Conservation (phyloP, 2,329 filamentous ascomycete genomes). For the Aspergillus pseudoglaucus region DNA sequence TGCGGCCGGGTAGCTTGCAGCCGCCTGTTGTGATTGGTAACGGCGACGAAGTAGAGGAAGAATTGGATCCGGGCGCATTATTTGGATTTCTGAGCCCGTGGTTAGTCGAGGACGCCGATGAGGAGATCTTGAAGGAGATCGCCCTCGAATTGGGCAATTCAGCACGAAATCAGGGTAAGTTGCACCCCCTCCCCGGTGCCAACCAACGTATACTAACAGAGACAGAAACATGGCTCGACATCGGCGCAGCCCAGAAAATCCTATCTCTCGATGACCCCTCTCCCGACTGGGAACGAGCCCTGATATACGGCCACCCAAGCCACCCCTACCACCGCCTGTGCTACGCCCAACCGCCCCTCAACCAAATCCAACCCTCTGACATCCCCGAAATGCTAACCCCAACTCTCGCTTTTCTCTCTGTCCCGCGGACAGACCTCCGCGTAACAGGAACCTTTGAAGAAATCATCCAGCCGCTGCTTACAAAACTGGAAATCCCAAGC, state of each 20-base stretch:
- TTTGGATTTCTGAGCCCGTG: constrained; percentile 6
- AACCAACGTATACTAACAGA: neutral
- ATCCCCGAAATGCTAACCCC: constrained; percentile 13
- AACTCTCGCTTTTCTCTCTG: constrained; percentile 12
- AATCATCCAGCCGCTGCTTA: constrained; percentile 10
- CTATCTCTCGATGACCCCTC: constrained; percentile 1
- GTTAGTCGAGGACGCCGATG: constrained; percentile 1
- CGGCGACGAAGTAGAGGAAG: neutral
- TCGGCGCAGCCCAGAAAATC: neutral
- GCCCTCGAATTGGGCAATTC: constrained; percentile 7
- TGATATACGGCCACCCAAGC: constrained; percentile 13
- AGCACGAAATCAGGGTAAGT: constrained; percentile 9
- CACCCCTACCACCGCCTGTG: constrained; percentile 14
- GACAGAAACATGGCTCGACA: constrained; percentile 8
- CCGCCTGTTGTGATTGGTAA: neutral
- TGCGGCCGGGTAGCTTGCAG: neutral
- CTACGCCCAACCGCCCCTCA: constrained; percentile 8
- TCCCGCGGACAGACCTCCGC: constrained; percentile 8
- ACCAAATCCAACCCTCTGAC: constrained; percentile 5
- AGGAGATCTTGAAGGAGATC: constrained; percentile 5
- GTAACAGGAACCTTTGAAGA: constrained; percentile 14
- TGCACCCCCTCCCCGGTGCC: neutral
- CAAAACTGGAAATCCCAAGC: constrained; percentile 7
- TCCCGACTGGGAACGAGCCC: constrained; percentile 9
- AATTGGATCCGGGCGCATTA: constrained; percentile 4